Conservation (phyloP, 2,329 filamentous ascomycete genomes). For the Aspergillus aculeatus region DNA sequence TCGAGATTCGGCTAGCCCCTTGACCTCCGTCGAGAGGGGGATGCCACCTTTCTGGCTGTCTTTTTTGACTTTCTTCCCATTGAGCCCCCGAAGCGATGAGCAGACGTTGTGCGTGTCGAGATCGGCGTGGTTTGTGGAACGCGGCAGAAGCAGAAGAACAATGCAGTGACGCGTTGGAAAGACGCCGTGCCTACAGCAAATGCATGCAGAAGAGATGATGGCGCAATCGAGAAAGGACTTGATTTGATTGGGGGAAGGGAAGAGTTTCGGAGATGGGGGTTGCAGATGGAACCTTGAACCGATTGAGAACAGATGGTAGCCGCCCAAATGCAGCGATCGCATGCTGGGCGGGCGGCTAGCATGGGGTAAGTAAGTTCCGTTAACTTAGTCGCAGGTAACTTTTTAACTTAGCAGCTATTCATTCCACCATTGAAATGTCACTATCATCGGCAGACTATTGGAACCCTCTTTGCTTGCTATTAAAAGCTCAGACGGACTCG, state of each 20-base stretch:
- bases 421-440: neutral
- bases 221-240: neutral
- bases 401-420: no score
- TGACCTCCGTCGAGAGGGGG: neutral
- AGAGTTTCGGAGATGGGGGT: neutral
- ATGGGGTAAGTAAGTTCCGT: neutral
- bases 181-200: neutral
- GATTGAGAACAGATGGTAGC: neutral
- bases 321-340: neutral
- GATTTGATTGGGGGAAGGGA: neutral
- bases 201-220: neutral
- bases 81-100: neutral
- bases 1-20: neutral
- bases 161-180: neutral
- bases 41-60: no score
- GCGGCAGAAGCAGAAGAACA: neutral
- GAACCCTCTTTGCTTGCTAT: slow-evolving; percentile 4
- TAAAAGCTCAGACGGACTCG: slow-evolving; percentile 1
- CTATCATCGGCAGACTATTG: slow-evolving; percentile 8
- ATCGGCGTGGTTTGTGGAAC: neutral
- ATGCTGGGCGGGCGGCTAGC: neutral
- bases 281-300: neutral
- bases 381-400: no score
- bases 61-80: neutral
- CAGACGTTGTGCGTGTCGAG: neutral